These are phyloP conservation scores for Graphiopsis chlorocephala DNA, from an alignment of 2,329 filamentous ascomycete genomes.

Conservation along the genomic window DNA sequence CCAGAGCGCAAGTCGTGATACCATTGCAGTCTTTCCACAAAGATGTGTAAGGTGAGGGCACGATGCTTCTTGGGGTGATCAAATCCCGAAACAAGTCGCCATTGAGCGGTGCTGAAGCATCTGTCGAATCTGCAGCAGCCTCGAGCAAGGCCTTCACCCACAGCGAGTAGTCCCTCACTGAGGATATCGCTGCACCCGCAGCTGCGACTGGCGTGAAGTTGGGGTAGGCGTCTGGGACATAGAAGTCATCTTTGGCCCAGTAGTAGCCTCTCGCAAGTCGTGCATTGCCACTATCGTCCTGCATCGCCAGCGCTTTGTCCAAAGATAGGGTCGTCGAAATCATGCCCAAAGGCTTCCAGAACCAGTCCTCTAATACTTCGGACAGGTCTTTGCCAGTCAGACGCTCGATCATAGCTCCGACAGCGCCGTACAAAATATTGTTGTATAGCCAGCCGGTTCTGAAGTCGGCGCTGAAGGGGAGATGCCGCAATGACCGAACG, in stretches of 20 bases:
- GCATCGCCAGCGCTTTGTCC: not conserved
- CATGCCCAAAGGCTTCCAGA: constrained; percentile 16
- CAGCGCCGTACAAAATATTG: not conserved
- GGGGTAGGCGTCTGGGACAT: constrained; percentile 16
- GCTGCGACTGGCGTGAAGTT: constrained; percentile 18
- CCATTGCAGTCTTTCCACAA: not conserved
- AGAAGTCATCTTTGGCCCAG: constrained; percentile 3
- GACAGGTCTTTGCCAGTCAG: not conserved
- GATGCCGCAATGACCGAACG: not conserved
- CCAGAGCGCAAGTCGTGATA: not conserved
- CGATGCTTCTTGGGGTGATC: not conserved
- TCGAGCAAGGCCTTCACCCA: constrained; percentile 16
- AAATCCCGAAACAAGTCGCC: not conserved
- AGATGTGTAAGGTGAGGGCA: not conserved
- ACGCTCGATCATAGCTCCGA: not conserved
- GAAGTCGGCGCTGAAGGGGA: not conserved
- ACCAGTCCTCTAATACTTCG: not conserved
- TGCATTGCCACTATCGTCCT: not conserved
- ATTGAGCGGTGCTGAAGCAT: not conserved
- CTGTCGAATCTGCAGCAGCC: not conserved
- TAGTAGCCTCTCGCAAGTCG: not conserved
- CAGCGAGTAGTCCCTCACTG: constrained; percentile 18
- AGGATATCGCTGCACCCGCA: constrained; percentile 22
- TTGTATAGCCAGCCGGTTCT: not conserved
- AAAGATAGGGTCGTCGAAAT: not conserved